Evolutionary conservation across 1,284 basidiomycete species (phyloP).

Genomic region (Papiliotrema nemorosa): DNA sequence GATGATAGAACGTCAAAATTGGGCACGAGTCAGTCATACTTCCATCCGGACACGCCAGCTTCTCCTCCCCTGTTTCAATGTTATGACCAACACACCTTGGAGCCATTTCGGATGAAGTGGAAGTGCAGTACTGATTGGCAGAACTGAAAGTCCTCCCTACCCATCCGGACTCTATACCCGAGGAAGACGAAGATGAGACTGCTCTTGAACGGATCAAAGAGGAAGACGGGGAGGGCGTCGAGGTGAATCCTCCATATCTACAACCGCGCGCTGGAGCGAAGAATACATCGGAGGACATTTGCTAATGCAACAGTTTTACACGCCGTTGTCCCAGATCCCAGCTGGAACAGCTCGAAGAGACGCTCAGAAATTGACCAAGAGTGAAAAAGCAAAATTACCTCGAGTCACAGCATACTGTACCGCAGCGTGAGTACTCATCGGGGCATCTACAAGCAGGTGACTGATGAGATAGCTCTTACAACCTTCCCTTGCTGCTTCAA

Average conservation of each 20-base stretch:
- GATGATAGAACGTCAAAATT: constrained; percentile 64
- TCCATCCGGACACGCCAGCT: too few relatives aligned
- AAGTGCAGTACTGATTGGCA: too few relatives aligned
- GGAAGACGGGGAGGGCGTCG: constrained; percentile 56
- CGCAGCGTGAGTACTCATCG: constrained; percentile 61
- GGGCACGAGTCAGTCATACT: constrained; percentile 31
- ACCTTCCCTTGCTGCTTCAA: constrained; percentile 77
- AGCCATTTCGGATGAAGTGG: too few relatives aligned
- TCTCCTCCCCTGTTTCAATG: too few relatives aligned
- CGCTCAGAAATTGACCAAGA: constrained; percentile 83
- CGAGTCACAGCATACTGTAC: constrained; percentile 94
- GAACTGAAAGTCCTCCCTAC: constrained; percentile 90
- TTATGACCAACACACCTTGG: too few relatives aligned
- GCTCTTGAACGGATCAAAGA: constrained; percentile 22
- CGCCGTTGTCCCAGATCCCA: constrained; percentile 86
- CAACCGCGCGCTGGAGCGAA: too few relatives aligned
- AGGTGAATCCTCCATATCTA: too few relatives aligned
- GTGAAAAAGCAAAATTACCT: constrained; percentile 89
- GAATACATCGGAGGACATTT: too few relatives aligned
- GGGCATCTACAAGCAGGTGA: background rate
- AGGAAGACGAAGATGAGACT: constrained; percentile 55
- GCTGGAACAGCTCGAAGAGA: constrained; percentile 89
- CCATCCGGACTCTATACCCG: constrained; percentile 65
- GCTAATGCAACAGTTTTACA: constrained; percentile 81
- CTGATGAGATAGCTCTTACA: constrained; percentile 61